Percentiles rank a stretch among this genome's conserved stretches.
Evolutionary conservation across 2,329 filamentous ascomycete species (phyloP).

Genomic region (Tympanopsis confertula): DNA sequence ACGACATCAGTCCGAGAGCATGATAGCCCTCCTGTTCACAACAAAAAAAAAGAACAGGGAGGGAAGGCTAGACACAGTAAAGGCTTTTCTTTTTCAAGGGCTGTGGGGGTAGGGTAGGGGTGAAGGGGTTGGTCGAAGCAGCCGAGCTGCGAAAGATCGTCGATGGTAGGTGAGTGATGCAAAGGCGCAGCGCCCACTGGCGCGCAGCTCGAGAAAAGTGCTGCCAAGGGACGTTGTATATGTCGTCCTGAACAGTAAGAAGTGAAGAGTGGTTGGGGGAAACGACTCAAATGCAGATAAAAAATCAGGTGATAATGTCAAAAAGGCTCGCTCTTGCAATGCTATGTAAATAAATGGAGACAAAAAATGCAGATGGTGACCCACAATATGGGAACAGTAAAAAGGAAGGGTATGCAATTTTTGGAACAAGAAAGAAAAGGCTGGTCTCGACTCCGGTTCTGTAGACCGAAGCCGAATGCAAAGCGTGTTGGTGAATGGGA

Average conservation of each 20-base stretch:
- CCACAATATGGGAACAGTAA: not conserved
- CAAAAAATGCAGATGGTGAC: not conserved
- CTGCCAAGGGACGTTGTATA: not conserved
- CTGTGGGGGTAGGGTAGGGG: too few species aligned
- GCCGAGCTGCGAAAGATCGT: too few species aligned
- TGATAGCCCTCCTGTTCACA: too few species aligned
- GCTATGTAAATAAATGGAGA: conserved; percentile 1
- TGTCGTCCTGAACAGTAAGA: not conserved
- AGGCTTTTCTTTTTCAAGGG: too few species aligned
- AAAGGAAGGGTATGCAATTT: conserved; percentile 1
- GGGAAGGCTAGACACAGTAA: too few species aligned
- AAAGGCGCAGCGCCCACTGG: not conserved
- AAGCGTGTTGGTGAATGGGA: not conserved
- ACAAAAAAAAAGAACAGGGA: too few species aligned
- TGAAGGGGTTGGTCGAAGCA: too few species aligned
- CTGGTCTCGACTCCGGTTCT: not conserved
- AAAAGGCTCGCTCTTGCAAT: conserved; percentile 1
- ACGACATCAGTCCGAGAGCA: too few species aligned
- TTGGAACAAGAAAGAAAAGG: not conserved
- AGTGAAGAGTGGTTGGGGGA: not conserved
- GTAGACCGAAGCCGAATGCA: not conserved
- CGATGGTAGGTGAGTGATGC: too few species aligned
- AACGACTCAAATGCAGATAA: not conserved
- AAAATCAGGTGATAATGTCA: not conserved
- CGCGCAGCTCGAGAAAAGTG: not conserved